Evolutionary conservation across 805 yeast genomes (phyloP), one percentile per base, ranked within the genome.

Genomic region (Candida ficus): DNA sequence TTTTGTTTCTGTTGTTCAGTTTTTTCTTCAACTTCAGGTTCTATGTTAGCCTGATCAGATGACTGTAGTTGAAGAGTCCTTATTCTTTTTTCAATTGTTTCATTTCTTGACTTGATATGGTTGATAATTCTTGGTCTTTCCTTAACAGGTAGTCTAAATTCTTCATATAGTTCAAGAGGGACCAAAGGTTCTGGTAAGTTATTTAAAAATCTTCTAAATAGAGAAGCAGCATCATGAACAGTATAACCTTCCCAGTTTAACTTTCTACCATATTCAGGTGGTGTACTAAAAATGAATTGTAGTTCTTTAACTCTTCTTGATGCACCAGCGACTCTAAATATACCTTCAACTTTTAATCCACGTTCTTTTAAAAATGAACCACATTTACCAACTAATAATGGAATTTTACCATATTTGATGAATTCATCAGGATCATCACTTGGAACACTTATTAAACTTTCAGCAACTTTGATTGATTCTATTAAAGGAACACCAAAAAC

Each of bases 221-320:
- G 70, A 16, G 93, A 85, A 2, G 98, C 95, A 1, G 96, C 97
- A 62, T 93, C 99, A 64, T 93, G 99, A 11, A 91, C 97, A 1
- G 89, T 87, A 63, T 78, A 93, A 0, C 95, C 91, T 36, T 86
- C 89, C 99, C 98, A 93, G 26, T 52, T 53, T 33, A 90, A 72
- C 50, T 83, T 83, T 37, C 88, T 76, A 14, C 99, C 99, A 58
- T 83, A 93, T 44, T 78, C 79, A 0, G 99, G 98, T 2, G 96
- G 88, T 2, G 84, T 65, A 41, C 90, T 86, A 66, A 93, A 93
- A 12, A 81, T 70, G 29, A 76, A 72, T 60, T 93, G 98, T 29
- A 93, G 69, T 49, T 87, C 90, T 52, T 87, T 85, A 28, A 93
- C 81, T 41, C 99, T 73, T 56, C 88, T 84, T 23, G 87, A 80